Evolutionary conservation across 2,329 filamentous ascomycete genomes (phyloP).

Genomic region (Cladophialophora psammophila): DNA sequence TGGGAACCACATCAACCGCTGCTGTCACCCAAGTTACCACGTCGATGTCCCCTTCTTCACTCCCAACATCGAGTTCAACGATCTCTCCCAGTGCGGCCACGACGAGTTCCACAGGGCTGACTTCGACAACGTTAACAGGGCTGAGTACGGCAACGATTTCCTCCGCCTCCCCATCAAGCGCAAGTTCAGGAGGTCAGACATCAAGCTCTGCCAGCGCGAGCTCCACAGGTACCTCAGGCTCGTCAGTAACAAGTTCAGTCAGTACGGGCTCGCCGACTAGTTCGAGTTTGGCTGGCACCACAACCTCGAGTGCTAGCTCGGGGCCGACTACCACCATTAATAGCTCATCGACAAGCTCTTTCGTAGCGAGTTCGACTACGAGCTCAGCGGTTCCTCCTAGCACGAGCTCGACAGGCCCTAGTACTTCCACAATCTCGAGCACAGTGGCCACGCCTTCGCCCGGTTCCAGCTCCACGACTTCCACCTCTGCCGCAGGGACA

Average conservation of each 20-base stretch:
- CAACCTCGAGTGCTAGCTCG: slow-evolving; percentile 3
- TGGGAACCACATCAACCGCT: slow-evolving; percentile 8
- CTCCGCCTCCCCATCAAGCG: background rate
- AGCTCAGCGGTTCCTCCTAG: background rate
- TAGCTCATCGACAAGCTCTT: background rate
- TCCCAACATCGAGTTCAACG: background rate
- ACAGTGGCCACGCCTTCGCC: background rate
- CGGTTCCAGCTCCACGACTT: background rate
- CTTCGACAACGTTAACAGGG: slow-evolving; percentile 7
- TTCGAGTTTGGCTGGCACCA: background rate
- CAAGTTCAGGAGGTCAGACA: background rate
- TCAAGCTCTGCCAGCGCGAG: slow-evolving; percentile 4
- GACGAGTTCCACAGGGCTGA: slow-evolving; percentile 15
- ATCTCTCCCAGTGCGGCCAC: slow-evolving; percentile 7
- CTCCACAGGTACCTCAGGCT: background rate
- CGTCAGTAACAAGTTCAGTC: background rate
- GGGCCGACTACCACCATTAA: slow-evolving; percentile 5
- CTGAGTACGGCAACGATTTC: slow-evolving; percentile 1
- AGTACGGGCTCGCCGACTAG: background rate
- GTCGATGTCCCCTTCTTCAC: slow-evolving; percentile 6
- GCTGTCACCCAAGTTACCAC: background rate
- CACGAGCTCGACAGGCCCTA: background rate
- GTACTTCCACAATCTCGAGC: slow-evolving; percentile 10
- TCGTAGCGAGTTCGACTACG: background rate
- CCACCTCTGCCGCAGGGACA: background rate